Conservation (phyloP, 805 yeast species). For the Lachancea lanzarotensis region DNA sequence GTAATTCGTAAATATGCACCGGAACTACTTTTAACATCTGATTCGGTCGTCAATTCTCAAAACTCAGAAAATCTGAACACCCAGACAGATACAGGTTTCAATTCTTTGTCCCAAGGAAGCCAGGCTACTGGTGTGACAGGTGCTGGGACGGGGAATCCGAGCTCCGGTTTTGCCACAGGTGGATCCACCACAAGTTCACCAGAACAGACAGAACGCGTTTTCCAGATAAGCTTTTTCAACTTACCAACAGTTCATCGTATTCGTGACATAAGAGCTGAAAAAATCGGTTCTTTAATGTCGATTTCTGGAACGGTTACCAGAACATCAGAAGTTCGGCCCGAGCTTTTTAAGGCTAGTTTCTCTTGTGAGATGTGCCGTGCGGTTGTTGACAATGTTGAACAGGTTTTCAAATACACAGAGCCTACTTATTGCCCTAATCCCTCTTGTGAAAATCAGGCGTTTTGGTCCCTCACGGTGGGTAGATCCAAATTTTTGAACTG, state of each 20-base stretch:
- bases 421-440: slow-evolving; percentile 89
- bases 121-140: slow-evolving; percentile 14
- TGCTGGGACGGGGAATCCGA: slow-evolving; percentile 19
- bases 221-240: slow-evolving; percentile 85
- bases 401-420: slow-evolving; percentile 86
- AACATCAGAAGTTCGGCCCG: slow-evolving; percentile 95
- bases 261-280: slow-evolving; percentile 84
- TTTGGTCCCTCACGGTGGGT: slow-evolving; percentile 77
- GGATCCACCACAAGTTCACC: slow-evolving; percentile 33
- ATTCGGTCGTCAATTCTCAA: slow-evolving; percentile 26
- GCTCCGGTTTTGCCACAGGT: slow-evolving; percentile 26
- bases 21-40: slow-evolving; percentile 46
- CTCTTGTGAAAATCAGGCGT: slow-evolving; percentile 76
- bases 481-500: slow-evolving; percentile 90
- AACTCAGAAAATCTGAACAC: slow-evolving; percentile 32
- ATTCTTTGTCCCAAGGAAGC: slow-evolving; percentile 8
- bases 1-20: slow-evolving; percentile 75
- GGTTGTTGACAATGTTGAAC: slow-evolving; percentile 82
- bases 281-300: slow-evolving; percentile 75
- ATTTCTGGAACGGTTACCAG: slow-evolving; percentile 94
- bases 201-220: slow-evolving; percentile 60
- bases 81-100: slow-evolving; percentile 5
- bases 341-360: slow-evolving; percentile 77
- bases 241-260: slow-evolving; percentile 76
- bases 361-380: slow-evolving; percentile 86